Base-by-base conservation (phyloP, 2,329 filamentous ascomycete genomes). In the Colletotrichum kahawae region DNA sequence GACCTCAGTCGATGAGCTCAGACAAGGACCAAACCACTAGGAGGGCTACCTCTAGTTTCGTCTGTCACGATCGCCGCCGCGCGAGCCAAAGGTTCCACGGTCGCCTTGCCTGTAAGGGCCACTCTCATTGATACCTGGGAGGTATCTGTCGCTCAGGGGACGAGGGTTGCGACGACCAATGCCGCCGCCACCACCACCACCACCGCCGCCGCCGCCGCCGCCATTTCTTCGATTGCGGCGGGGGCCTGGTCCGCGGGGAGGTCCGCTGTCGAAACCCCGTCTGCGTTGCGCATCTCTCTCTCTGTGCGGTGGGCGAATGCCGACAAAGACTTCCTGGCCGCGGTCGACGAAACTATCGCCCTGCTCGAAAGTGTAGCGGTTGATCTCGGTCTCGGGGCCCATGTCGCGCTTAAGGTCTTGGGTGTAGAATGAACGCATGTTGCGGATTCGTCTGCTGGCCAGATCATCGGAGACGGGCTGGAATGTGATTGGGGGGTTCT, bases 281-380 rank as follows among this genome's bases (percentile, higher is more conserved):
- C 82, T 80, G 38, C 85, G 83, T 75, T 87, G 84, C 8, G 82
- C 83, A 79, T 91, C 88, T 10, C 89, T 85, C 78, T 91, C 88
- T 12, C 89, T 85, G 75, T 90, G 88, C 2, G 91, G 91, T 29
- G 90, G 91, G 29, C 91, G 86, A 75, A 93, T 92, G 18, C 91
- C 91, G 63, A 91, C 85, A 80, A 93, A 93, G 48, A 93, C 91
- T 81, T 95, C 94, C 18, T 91, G 91, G 16, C 94, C 94, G 69
- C 92, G 89, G 81, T 95, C 93, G 59, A 95, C 93, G 69, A 95
- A 91, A 7, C 84, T 80, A 75, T 92, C 91, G 1, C 87, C 88
- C 71, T 92, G 86, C 82, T 95, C 93, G 78, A 95, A 95, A 0
- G 92, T 93, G 81, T 95, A 95, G 36, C 94, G 88, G 81, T 94